These are phyloP conservation scores for Apiospora marii DNA, from an alignment of 2,329 filamentous ascomycete species.

Conservation along the genomic window DNA sequence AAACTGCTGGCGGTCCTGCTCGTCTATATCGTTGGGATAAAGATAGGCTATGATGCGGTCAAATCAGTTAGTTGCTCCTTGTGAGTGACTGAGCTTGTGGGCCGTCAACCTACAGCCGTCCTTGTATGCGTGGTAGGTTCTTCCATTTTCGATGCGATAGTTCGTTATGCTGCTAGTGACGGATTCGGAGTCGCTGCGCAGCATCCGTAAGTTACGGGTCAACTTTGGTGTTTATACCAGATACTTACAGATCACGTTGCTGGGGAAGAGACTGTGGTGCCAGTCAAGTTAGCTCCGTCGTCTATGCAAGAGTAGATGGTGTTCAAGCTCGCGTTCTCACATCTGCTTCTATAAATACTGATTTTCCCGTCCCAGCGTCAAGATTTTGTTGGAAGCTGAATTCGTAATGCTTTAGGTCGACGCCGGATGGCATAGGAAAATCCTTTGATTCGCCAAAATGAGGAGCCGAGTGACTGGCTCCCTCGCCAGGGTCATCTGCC, in stretches of 20 bases:
- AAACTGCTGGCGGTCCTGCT: constrained; percentile 51
- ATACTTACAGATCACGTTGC: background rate
- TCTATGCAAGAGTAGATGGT: background rate
- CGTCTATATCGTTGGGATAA: constrained; percentile 54
- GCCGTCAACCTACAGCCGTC: constrained; percentile 51
- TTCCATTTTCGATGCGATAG: constrained; percentile 43
- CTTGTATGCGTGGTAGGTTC: constrained; percentile 56
- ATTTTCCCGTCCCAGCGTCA: constrained; percentile 22
- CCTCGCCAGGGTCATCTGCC: constrained; percentile 1
- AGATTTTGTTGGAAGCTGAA: constrained; percentile 29
- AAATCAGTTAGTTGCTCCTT: background rate
- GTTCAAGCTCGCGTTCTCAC: constrained; percentile 19
- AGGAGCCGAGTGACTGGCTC: background rate
- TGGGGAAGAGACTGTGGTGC: background rate
- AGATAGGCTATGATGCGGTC: constrained; percentile 49
- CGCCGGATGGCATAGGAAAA: background rate
- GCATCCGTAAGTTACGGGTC: background rate
- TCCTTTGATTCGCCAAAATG: background rate
- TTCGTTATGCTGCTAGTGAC: constrained; percentile 36
- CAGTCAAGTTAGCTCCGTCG: background rate
- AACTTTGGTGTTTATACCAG: background rate
- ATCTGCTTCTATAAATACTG: constrained; percentile 29
- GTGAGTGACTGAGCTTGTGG: background rate
- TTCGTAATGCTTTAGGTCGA: constrained; percentile 22
- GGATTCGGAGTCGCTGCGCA: constrained; percentile 34